Evolutionary conservation across 306 rosid species (phyloP).

Genomic region (Cicer bijugum): DNA sequence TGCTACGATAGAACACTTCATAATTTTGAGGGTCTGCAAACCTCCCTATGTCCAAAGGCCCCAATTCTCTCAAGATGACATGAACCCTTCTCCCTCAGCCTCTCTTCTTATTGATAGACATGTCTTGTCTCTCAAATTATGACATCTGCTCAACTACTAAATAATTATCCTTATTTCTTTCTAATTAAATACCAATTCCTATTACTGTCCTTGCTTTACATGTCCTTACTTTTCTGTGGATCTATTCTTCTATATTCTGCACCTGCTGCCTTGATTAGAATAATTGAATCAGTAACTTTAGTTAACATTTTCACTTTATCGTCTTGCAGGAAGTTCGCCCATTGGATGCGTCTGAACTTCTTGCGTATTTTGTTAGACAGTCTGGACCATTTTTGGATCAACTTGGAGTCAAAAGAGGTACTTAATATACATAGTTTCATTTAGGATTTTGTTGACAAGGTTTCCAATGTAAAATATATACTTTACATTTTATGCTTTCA

Average conservation of each 20-base stretch:
- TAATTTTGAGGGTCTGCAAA: not conserved
- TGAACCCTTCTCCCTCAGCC: not conserved
- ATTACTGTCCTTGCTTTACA: constrained; percentile 4
- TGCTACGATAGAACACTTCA: not conserved
- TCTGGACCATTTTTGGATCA: constrained; percentile 90
- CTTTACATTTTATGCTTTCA: not conserved
- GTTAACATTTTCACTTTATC: constrained; percentile 40
- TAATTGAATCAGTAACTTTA: constrained; percentile 15
- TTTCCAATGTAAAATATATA: not conserved
- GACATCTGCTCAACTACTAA: not conserved
- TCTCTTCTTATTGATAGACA: constrained; percentile 3
- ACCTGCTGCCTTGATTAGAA: constrained; percentile 25
- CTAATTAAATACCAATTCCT: constrained; percentile 5
- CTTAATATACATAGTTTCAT: constrained; percentile 1
- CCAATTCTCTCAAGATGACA: not conserved
- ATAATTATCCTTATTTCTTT: not conserved
- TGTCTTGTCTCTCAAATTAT: not conserved
- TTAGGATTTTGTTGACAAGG: too few relatives aligned
- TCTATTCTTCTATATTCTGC: constrained; percentile 35
- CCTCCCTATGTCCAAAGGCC: not conserved
- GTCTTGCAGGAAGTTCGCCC: constrained; percentile 77
- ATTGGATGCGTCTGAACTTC: constrained; percentile 84
- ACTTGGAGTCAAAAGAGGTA: constrained; percentile 82
- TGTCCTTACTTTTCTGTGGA: constrained; percentile 34
- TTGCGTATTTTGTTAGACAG: constrained; percentile 84